Conservation (phyloP, 257 asterid genomes). For the Hygrophila difformis region DNA sequence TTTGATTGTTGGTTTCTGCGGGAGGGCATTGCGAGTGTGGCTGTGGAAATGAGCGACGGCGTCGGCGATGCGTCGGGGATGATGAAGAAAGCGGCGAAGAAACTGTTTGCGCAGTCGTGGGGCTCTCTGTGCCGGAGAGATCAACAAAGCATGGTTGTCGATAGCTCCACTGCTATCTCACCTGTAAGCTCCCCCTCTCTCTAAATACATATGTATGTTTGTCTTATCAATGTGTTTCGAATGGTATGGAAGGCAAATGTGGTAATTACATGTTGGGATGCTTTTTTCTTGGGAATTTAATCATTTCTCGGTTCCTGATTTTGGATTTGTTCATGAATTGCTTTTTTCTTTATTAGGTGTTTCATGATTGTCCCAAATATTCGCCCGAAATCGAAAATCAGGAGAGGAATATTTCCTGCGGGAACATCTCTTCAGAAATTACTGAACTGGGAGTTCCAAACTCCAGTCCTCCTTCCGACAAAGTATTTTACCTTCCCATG, state of each 20-base stretch:
- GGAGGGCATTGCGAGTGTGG: neutral
- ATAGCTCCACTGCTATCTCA: neutral
- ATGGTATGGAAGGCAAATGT: no score
- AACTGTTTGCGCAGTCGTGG: conserved; percentile 37
- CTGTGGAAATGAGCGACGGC: conserved; percentile 28
- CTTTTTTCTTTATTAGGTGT: conserved; percentile 19
- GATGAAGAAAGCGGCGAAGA: conserved; percentile 50
- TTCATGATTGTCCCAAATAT: conserved; percentile 30
- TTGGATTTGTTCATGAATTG: neutral
- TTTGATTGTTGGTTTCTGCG: no score
- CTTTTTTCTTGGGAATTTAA: neutral
- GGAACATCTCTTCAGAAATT: conserved; percentile 26
- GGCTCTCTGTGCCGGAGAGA: conserved; percentile 29
- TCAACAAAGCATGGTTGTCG: conserved; percentile 19
- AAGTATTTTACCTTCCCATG: no score
- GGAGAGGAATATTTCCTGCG: conserved; percentile 22
- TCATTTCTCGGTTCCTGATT: neutral
- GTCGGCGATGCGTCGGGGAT: conserved; percentile 34
- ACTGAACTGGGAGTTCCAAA: conserved; percentile 23
- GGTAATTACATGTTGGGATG: neutral
- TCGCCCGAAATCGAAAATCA: conserved; percentile 25
- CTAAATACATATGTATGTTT: neutral
- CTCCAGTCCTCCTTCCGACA: conserved; percentile 34
- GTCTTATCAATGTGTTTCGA: no score
- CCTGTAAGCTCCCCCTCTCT: conserved; percentile 14